Base-by-base conservation (phyloP, 805 yeast genomes). In the Candida cerambycidarum region DNA sequence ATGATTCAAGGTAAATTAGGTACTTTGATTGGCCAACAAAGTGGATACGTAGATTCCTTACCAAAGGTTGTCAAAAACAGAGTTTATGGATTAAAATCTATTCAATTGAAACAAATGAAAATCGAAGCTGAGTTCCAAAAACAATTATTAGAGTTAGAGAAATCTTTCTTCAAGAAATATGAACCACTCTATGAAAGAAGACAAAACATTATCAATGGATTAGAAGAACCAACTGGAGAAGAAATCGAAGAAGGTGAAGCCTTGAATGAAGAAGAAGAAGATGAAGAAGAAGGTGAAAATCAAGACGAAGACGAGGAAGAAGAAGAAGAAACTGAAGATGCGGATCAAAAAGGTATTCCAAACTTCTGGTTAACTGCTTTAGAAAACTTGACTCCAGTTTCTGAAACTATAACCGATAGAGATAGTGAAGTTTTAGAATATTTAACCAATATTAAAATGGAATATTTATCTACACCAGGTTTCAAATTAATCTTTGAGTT, bases 301-400 rank as follows among this genome's bases (percentile, higher is more conserved):
- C 42, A 51, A 32, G 58, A 52, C 23, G 63, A 61, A 35, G 73
- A 69, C 48, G 33, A 40, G 35, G 45, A 47, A 30, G 45, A 38
- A 29, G 39, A 38, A 13, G 73, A 64, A 6, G 75, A 63, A 1
- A 75, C 65, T 9, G 76, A 63, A 4, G 77, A 67, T 13, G 75
- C 65, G n/a, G 73, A 63, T 23, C 71, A 64, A 15, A 66, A 72
- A 38, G 99, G 99, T 50, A 79, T 93, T 53, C 98, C 99, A 44
- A 82, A 85, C 38, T 93, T 93, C 75, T 93, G 99, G 99, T 76
- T 92, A 56, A 93, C 98, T 14, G 95, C 98, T 5, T 72, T 93
- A 65, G 92, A 85, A 63, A 93, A 90, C 68, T 73, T 93, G 54
- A 79, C 82, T 21, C 81, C 86, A 21, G 80, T 90, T 38, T 78